These are phyloP conservation scores for Aspergillus ochraceoroseus DNA, from an alignment of 2,329 filamentous ascomycete species.

Conservation along the genomic window DNA sequence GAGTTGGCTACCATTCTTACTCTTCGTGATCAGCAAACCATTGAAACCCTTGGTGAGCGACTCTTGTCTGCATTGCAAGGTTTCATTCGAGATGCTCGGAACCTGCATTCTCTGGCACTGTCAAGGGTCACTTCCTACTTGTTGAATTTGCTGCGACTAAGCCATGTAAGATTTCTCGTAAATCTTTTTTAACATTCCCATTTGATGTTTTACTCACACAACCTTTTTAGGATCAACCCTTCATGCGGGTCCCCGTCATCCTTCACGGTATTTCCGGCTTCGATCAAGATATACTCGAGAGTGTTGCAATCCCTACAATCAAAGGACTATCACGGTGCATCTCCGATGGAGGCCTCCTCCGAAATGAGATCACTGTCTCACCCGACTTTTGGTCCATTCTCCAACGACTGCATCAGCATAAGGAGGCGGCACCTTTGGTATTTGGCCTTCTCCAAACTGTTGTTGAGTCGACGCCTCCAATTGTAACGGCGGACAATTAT, in stretches of 20 bases:
- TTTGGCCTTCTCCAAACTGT: constrained; percentile 83
- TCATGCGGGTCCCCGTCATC: constrained; percentile 84
- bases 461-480: constrained; percentile 65
- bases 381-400: constrained; percentile 96
- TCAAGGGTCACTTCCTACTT: constrained; percentile 84
- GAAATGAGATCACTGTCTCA: constrained; percentile 90
- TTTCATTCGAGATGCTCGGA: constrained; percentile 71
- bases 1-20: constrained; percentile 82
- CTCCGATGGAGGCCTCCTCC: constrained; percentile 67
- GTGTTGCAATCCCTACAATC: constrained; percentile 69
- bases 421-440: constrained; percentile 68
- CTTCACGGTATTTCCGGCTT: constrained; percentile 88
- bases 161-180: constrained; percentile 70
- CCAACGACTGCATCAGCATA: constrained; percentile 64
- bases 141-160: constrained; percentile 71
- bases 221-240: constrained; percentile 67
- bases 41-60: constrained; percentile 68
- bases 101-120: constrained; percentile 76
- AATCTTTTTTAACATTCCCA: not conserved
- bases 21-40: constrained; percentile 67
- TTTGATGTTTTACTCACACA: constrained; percentile 13
- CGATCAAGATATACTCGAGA: constrained; percentile 68
- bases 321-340: constrained; percentile 77
- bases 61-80: constrained; percentile 76
- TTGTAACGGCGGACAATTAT: constrained; percentile 93